Base-by-base conservation (phyloP, 176 grass and related monocot species). In the Urochloa ruziziensis region DNA sequence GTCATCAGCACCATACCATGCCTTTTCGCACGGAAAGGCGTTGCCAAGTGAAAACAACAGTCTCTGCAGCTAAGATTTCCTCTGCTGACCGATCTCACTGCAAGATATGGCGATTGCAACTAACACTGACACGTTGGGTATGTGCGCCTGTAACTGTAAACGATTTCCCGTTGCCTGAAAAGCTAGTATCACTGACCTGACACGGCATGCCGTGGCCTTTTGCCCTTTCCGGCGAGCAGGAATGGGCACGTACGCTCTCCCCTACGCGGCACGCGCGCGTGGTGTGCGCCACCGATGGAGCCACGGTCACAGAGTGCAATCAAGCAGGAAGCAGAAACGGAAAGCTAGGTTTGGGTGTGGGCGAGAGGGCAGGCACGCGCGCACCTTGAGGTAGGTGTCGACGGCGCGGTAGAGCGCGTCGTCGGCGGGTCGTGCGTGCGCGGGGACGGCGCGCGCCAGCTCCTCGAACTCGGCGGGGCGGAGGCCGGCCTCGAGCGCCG, bases 301-400 rank as follows among this genome's bases (percentile, higher is more conserved):
- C 19, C 77, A 80, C 53, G 59, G 58, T 37, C 78, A 80, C 65
- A 46, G 32, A 54, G 70, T 17, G 85, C 43, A 21, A 8, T 70
- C 48, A 17, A 71, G 32, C 30, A 62, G 40, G 10, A 33, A 40
- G 36, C 23, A 32, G 33, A 30, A 52, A 30, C 10, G 39, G 27
- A 56, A 68, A n/a, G n/a, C n/a, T n/a, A 68, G 2, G 30, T 33
- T 14, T 10, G 42, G 8, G 27, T 15, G 29, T 0, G 27, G 21
- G 29, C 1, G 59, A 29, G 28, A n/a, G n/a, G n/a, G 36, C 1
- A 14, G n/a, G n/a, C n/a, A n/a, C 1, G 59, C 23, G 36, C 1
- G 19, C 49, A 97, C 96, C 86, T 99, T 99, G 91, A 99, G 93
- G 61, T 88, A 99, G 32, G 91, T 99, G 88, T 99, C 96, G 77